Conservation (phyloP, 345 rosid genomes). For the Iberis pinnata region DNA sequence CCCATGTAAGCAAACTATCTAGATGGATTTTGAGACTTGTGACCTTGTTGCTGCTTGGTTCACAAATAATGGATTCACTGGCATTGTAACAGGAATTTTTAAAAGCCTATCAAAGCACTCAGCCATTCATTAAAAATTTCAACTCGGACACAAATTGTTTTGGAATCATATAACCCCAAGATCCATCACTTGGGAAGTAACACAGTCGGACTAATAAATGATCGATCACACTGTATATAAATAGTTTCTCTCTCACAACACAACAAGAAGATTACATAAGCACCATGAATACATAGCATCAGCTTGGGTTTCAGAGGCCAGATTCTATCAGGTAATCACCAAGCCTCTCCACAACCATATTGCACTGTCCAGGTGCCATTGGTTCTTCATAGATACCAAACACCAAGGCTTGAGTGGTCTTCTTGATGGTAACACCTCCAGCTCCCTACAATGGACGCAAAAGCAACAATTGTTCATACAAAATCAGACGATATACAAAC, state of each 20-base stretch:
- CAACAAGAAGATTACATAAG: slow-evolving; percentile 8
- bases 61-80: no score
- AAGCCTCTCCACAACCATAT: slow-evolving; percentile 82
- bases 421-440: slow-evolving; percentile 73
- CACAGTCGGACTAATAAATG: no score
- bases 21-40: slow-evolving; percentile 25
- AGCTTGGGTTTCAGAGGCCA: slow-evolving; percentile 37
- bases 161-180: neutral
- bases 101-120: no score
- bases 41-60: neutral
- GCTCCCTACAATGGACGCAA: slow-evolving; percentile 45
- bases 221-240: slow-evolving; percentile 1
- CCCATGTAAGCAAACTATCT: neutral
- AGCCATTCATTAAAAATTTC: no score
- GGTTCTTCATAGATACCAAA: slow-evolving; percentile 80
- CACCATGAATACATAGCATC: neutral
- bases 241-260: slow-evolving; percentile 5
- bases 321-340: slow-evolving; percentile 80
- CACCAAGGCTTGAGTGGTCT: slow-evolving; percentile 52
- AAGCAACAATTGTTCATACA: neutral
- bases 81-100: no score
- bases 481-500: no score
- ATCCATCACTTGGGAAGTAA: no score
- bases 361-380: slow-evolving; percentile 79
- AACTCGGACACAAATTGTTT: no score